Base-by-base conservation (phyloP, 148 eudicot genomes). In the Mesembryanthemum crystallinum region DNA sequence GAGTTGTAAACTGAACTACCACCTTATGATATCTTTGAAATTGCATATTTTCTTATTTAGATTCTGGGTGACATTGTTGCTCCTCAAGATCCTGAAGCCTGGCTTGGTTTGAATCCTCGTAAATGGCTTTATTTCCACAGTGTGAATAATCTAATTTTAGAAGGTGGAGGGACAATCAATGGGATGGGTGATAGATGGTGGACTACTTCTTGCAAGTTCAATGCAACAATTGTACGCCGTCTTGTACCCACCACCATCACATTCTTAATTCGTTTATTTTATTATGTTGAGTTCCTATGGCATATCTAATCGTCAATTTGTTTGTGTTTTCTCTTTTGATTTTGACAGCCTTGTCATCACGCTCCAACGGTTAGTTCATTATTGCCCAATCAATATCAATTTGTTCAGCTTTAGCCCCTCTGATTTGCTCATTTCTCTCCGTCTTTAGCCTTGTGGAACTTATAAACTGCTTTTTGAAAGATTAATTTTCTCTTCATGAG, bases 111-210 rank as follows among this genome's bases (percentile, higher is more conserved):
- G 42, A 70, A 95, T 77, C 85, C 85, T 57, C 89, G 78, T 20
- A 95, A 91, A 75, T 95, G 99, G 99, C 83, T 95, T 21, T 89
- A 90, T 80, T 95, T 95, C 77, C 88, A 85, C 75, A 78, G 84
- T 64, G 89, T 92, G 72, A 73, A 89, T 42, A 81, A 89, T 76
- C 86, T 95, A 57, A 86, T 82, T 30, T 72, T 95, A n/a, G 88
- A 88, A 81, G 99, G 99, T 24, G 82, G 82, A n/a, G 97, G 99
- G 33, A 80, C 80, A 20, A 83, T 95, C 45, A 77, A 95, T 73
- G 99, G 99, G 49, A 92, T 84, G 94, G 99, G 99, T 71, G 81
- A 85, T 29, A 83, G 86, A 86, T 95, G 99, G 99, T 95, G 99
- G 99, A 88, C 86, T 77, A 80, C 64, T 9, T 95, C 99, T 58